Percentiles rank a stretch among this genome's conserved stretches.
These are phyloP conservation scores for Cylindrotheca fusiformis DNA, from an alignment of 108 stramenopile genomes.

Conservation along the genomic window DNA sequence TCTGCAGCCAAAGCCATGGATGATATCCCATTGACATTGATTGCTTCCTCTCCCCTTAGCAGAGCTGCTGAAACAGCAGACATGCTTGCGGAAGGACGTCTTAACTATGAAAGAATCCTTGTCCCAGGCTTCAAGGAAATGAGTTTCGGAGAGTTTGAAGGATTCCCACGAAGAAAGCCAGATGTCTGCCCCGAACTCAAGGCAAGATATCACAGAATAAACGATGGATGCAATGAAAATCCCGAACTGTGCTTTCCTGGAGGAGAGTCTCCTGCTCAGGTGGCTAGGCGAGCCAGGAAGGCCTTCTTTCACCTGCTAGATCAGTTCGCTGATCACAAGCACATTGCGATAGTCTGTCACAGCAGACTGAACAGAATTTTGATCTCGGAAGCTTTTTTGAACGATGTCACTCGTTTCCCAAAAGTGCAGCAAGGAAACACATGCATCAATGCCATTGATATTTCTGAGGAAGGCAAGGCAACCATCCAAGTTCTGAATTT, in stretches of 20 bases:
- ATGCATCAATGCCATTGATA: slow-evolving; percentile 40
- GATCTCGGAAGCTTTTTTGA: slow-evolving; percentile 22
- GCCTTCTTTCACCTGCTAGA: slow-evolving; percentile 24
- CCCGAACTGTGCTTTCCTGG: slow-evolving; percentile 27
- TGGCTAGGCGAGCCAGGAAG: slow-evolving; percentile 19
- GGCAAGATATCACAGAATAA: slow-evolving; percentile 9
- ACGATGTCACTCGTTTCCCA: slow-evolving; percentile 8
- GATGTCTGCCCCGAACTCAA: slow-evolving; percentile 8
- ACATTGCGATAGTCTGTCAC: slow-evolving; percentile 41
- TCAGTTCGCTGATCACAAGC: slow-evolving; percentile 8
- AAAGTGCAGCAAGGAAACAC: slow-evolving; percentile 40
- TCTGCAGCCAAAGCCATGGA: slow-evolving; percentile 18
- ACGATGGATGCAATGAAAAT: slow-evolving; percentile 4
- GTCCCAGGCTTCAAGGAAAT: slow-evolving; percentile 38
- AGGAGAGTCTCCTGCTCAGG: slow-evolving; percentile 33
- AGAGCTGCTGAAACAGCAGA: slow-evolving; percentile 47
- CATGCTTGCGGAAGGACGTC: slow-evolving; percentile 11
- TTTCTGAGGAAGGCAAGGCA: slow-evolving; percentile 9
- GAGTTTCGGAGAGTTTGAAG: slow-evolving; percentile 49
- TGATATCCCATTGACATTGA: slow-evolving; percentile 25
- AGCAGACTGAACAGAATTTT: slow-evolving; percentile 41
- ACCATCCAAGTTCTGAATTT: slow-evolving; percentile 20
- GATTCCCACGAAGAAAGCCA: slow-evolving; percentile 12
- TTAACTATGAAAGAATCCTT: slow-evolving; percentile 17
- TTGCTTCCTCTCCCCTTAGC: slow-evolving; percentile 29